phyloP scores from a whole-genome alignment of 345 rosid species.

The Bretschneidera sinensis region DNA sequence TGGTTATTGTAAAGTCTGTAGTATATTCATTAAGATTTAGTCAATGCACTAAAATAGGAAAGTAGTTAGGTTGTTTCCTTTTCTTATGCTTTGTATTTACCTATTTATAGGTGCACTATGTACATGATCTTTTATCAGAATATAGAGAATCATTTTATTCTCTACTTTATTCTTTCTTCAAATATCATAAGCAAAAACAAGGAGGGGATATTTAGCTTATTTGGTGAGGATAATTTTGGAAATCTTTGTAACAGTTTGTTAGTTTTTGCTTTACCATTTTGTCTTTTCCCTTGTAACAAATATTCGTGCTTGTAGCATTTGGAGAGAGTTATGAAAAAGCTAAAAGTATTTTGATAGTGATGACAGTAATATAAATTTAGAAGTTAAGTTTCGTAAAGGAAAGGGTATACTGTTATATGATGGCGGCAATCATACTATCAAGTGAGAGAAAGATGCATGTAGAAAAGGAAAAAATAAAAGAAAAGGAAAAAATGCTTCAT shows the following conservation, averaged over 20 bases:
- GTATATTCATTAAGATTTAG: no score
- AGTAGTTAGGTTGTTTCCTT: no score
- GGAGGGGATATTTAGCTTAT: constrained; percentile 79
- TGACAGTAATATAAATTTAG: not conserved
- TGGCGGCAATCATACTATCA: not conserved
- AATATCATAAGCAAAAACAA: constrained; percentile 76
- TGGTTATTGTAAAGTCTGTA: no score
- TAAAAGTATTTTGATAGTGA: not conserved
- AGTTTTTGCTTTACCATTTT: not conserved
- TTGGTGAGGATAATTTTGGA: constrained; percentile 42
- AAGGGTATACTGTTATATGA: not conserved
- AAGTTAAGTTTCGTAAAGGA: not conserved
- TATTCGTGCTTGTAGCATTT: not conserved
- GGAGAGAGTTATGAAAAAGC: not conserved
- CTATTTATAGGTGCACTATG: no score
- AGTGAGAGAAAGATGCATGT: not conserved
- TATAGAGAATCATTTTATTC: no score
- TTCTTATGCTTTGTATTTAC: no score
- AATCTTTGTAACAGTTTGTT: constrained; percentile 6
- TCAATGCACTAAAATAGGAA: no score
- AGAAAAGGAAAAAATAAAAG: not conserved
- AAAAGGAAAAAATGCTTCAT: no score
- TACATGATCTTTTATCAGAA: constrained; percentile 51
- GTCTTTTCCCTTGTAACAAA: constrained; percentile 1
- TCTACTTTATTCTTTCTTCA: no score